Base-by-base conservation (phyloP, 805 yeast genomes). In the Ogataea sp. region DNA sequence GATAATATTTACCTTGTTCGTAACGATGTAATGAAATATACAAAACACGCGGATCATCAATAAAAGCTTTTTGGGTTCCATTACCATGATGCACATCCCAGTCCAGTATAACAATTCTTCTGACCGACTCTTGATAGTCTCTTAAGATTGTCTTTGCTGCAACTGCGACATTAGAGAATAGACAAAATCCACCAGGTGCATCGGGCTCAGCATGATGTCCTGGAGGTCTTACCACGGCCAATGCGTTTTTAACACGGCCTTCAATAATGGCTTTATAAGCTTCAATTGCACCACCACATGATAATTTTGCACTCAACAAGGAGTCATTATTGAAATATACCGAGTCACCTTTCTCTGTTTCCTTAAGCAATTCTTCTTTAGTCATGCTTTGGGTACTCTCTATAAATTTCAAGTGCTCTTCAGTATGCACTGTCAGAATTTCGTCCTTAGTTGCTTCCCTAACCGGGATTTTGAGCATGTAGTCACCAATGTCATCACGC, bases 21-120 rank as follows among this genome's bases (percentile, higher is more conserved):
- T 84, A 90, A 46, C 98, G 75, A 61, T 93, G 99, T 24, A 90
- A 62, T 0, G 97, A 89, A 34, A 93, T 78, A 60, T 93, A 93
- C 27, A 93, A 68, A 8, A 93, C 97, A 40, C 95, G 68, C 21
- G 95, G 95, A 55, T 93, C 96, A 46, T 85, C 75, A 48, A 76
- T 76, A 50, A 93, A 93, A 2, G 95, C 87, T 56, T 83, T 82
- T 60, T 93, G 98, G 1, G 99, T 93, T 30, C 99, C 99, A 59
- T 93, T 93, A 20, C 99, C 99, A 59, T 93, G 99, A 61, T 93
- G 99, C 36, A 93, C 88, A 61, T 93, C 99, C 99, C 99, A 93
- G 60, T 93, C 99, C 18, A 89, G 54, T 43, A 93, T 80, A 41
- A 87, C 76, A 30, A 93, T 85, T 49, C 75, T 75, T 45, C 95